Percentiles rank a stretch among this genome's conserved stretches.
These are phyloP conservation scores for Gracilaria gracilis DNA, from an alignment of 23 red algal genomes.

Conservation along the genomic window DNA sequence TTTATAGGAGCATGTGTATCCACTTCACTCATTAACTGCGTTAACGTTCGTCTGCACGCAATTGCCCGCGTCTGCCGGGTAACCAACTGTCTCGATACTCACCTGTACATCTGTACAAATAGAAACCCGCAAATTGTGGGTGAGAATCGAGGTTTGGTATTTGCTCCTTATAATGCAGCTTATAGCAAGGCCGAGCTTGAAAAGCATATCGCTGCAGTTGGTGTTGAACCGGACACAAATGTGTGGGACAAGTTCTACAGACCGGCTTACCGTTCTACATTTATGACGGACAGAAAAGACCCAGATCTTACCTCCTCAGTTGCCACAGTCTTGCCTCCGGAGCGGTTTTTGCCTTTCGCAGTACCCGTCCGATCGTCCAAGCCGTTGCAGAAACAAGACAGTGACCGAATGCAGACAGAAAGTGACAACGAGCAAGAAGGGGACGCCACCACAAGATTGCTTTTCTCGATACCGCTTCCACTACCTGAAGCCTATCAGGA, in stretches of 20 bases:
- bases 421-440: constrained; percentile 25
- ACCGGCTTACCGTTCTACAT: constrained; percentile 37
- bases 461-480: constrained; percentile 57
- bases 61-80: constrained; percentile 66
- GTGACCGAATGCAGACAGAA: constrained; percentile 38
- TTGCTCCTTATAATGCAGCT: constrained; percentile 89
- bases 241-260: constrained; percentile 83
- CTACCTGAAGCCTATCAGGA: constrained; percentile 49
- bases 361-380: constrained; percentile 67
- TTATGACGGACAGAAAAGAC: constrained; percentile 41
- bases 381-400: constrained; percentile 16
- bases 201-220: constrained; percentile 47
- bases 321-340: constrained; percentile 62
- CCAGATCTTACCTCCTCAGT: constrained; percentile 53
- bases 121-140: constrained; percentile 74
- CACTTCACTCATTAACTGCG: constrained; percentile 81
- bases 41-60: constrained; percentile 67
- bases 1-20: constrained; percentile 85
- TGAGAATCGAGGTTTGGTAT: constrained; percentile 79
- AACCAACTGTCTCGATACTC: constrained; percentile 87
- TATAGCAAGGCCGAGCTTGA: constrained; percentile 62
- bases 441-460: constrained; percentile 36
- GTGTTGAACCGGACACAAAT: constrained; percentile 62
- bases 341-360: constrained; percentile 77
- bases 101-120: constrained; percentile 81